Evolutionary conservation across 2,329 filamentous ascomycete species (phyloP).

Genomic region (Rhinocladiella mackenziei): DNA sequence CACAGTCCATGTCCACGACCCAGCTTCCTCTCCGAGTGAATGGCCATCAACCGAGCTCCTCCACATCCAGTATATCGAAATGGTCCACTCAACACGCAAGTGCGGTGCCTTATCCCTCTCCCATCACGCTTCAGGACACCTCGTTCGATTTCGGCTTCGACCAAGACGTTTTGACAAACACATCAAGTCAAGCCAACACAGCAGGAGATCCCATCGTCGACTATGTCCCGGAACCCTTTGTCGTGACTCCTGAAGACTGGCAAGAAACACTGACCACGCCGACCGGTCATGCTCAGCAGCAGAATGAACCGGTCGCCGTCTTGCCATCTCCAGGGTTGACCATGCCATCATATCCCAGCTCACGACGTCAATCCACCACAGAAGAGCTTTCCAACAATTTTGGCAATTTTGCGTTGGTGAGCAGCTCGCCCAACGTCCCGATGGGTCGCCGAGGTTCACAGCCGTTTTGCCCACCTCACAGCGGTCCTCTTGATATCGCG

Average conservation of each 20-base stretch:
- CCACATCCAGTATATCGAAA: slow-evolving; percentile 5
- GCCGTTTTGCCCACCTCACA: slow-evolving; percentile 30
- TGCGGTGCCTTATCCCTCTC: slow-evolving; percentile 18
- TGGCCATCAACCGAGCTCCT: slow-evolving; percentile 6
- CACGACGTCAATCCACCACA: slow-evolving; percentile 25
- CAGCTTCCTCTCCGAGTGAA: slow-evolving; percentile 18
- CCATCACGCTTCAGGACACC: slow-evolving; percentile 23
- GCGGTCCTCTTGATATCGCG: slow-evolving; percentile 44
- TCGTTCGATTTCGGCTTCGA: slow-evolving; percentile 29
- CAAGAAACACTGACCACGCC: slow-evolving; percentile 21
- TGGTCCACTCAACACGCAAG: slow-evolving; percentile 9
- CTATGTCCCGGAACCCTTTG: slow-evolving; percentile 17
- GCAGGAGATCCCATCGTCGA: slow-evolving; percentile 5
- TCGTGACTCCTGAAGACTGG: slow-evolving; percentile 21
- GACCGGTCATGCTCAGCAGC: slow-evolving; percentile 11
- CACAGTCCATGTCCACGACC: slow-evolving; percentile 22
- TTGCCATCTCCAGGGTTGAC: slow-evolving; percentile 24
- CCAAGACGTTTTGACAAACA: slow-evolving; percentile 14
- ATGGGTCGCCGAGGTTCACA: slow-evolving; percentile 62
- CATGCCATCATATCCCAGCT: slow-evolving; percentile 25
- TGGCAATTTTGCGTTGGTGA: slow-evolving; percentile 24
- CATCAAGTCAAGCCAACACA: slow-evolving; percentile 2
- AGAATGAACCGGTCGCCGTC: slow-evolving; percentile 10
- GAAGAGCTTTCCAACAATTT: slow-evolving; percentile 28
- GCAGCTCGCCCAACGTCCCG: slow-evolving; percentile 12